Percentiles rank a stretch among this genome's conserved stretches.
These are phyloP conservation scores for Euphorbia peplus DNA, from an alignment of 345 rosid genomes.

Conservation along the genomic window DNA sequence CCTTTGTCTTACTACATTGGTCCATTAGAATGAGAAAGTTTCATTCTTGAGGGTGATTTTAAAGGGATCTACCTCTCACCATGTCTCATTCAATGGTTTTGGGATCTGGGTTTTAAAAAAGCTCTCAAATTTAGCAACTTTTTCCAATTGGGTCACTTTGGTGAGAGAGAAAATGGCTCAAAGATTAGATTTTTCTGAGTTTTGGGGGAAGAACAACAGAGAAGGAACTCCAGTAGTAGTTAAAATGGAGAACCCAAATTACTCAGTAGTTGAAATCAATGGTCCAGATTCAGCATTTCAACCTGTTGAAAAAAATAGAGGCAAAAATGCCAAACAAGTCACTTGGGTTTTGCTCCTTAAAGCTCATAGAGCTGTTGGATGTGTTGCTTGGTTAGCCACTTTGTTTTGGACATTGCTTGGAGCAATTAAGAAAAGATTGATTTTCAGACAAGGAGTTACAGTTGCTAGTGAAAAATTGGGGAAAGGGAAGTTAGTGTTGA, in stretches of 20 bases:
- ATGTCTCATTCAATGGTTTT: conserved; percentile 32
- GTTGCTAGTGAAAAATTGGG: conserved; percentile 57
- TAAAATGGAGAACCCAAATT: conserved; percentile 82
- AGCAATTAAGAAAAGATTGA: conserved; percentile 61
- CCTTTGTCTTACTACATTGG: conserved; percentile 35
- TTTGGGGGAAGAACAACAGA: conserved; percentile 63
- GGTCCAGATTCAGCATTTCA: conserved; percentile 85
- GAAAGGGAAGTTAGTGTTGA: conserved; percentile 59
- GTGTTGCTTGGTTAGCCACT: conserved; percentile 70
- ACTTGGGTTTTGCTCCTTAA: conserved; percentile 92
- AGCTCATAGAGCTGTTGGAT: conserved; percentile 84
- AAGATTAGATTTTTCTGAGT: conserved; percentile 58
- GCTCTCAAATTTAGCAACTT: background rate
- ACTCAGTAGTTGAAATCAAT: conserved; percentile 76
- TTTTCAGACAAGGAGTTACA: conserved; percentile 54
- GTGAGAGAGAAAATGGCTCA: conserved; percentile 50
- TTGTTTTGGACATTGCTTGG: conserved; percentile 80
- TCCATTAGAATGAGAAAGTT: conserved; percentile 23
- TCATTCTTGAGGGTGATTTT: conserved; percentile 17
- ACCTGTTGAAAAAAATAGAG: conserved; percentile 78
- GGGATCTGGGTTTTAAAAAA: conserved; percentile 44
- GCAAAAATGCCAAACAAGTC: conserved; percentile 82
- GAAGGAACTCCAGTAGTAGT: conserved; percentile 83
- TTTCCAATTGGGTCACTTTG: background rate
- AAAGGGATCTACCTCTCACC: conserved; percentile 28